These are phyloP conservation scores for Daldinia loculata DNA, from an alignment of 495 filamentous ascomycete species.

Conservation along the genomic window DNA sequence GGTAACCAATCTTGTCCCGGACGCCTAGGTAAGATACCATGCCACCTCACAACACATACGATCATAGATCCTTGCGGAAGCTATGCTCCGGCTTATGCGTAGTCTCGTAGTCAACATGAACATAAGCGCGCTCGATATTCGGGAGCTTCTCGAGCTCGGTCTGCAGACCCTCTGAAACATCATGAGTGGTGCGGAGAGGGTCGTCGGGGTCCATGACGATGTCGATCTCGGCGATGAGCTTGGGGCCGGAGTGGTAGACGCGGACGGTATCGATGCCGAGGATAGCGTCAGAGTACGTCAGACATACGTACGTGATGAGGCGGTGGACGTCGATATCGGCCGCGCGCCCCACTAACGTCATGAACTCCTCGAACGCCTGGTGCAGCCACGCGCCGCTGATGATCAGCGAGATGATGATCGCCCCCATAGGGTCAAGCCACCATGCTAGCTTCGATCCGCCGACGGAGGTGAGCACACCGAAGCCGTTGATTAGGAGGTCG, in stretches of 20 bases:
- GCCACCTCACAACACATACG: background rate
- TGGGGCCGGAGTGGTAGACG: conserved; percentile 88
- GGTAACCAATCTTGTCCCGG: background rate
- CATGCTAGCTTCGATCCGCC: conserved; percentile 86
- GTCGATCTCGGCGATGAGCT: conserved; percentile 90
- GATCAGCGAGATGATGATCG: conserved; percentile 79
- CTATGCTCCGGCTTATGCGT: conserved; percentile 88
- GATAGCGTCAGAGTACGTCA: conserved; percentile 87
- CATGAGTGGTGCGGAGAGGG: conserved; percentile 81
- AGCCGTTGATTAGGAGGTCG: conserved; percentile 87
- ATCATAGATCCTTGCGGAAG: conserved; percentile 63
- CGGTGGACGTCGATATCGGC: conserved; percentile 88
- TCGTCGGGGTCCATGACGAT: conserved; percentile 80
- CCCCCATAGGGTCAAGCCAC: conserved; percentile 96
- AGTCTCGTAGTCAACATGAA: conserved; percentile 97
- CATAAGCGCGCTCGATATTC: conserved; percentile 92
- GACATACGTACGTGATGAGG: conserved; percentile 94
- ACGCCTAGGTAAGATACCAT: background rate
- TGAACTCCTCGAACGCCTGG: conserved; percentile 89
- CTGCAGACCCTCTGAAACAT: conserved; percentile 93
- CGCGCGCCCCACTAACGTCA: conserved; percentile 87
- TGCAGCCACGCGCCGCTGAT: conserved; percentile 82
- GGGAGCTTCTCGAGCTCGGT: conserved; percentile 93
- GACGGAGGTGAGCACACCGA: conserved; percentile 89
- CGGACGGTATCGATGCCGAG: conserved; percentile 91